phyloP scores from a whole-genome alignment of 768 basidiomycete species.

The Harrya chromipes region DNA sequence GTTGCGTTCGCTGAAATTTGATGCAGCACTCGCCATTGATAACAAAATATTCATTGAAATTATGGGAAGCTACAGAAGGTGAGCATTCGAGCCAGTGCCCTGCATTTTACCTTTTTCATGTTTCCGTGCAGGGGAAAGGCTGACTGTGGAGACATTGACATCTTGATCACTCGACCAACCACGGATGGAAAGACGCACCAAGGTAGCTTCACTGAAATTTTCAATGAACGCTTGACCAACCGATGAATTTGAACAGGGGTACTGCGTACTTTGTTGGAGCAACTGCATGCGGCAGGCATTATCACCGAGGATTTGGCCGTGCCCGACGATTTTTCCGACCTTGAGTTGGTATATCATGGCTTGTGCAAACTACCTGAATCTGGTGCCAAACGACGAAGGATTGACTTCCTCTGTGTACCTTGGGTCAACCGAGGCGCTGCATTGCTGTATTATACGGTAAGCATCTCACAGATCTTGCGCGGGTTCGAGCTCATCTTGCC shows the following conservation, averaged over 20 bases:
- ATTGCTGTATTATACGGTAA: conserved; percentile 85
- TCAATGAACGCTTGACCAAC: not conserved
- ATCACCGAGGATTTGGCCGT: conserved; percentile 78
- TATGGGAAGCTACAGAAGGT: conserved; percentile 91
- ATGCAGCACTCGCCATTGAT: conserved; percentile 69
- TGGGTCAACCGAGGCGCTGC: conserved; percentile 80
- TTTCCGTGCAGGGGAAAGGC: conserved; percentile 57
- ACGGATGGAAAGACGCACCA: conserved; percentile 72
- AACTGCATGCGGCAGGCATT: conserved; percentile 55
- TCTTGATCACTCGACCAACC: conserved; percentile 75
- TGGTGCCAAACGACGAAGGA: conserved; percentile 56
- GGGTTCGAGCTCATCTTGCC: not conserved
- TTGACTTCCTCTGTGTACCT: conserved; percentile 84
- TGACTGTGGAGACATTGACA: conserved; percentile 89
- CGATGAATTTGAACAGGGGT: conserved; percentile 43
- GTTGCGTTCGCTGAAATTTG: not conserved
- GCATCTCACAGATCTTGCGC: conserved; percentile 20
- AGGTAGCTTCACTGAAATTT: conserved; percentile 39
- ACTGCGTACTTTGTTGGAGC: conserved; percentile 53
- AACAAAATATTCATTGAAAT: conserved; percentile 71
- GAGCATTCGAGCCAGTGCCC: conserved; percentile 2
- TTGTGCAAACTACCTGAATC: conserved; percentile 59
- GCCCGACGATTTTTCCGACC: conserved; percentile 61
- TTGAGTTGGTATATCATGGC: conserved; percentile 82
- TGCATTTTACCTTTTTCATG: not conserved